Conservation (phyloP, 495 filamentous ascomycete genomes). For the Thozetella sp. region DNA sequence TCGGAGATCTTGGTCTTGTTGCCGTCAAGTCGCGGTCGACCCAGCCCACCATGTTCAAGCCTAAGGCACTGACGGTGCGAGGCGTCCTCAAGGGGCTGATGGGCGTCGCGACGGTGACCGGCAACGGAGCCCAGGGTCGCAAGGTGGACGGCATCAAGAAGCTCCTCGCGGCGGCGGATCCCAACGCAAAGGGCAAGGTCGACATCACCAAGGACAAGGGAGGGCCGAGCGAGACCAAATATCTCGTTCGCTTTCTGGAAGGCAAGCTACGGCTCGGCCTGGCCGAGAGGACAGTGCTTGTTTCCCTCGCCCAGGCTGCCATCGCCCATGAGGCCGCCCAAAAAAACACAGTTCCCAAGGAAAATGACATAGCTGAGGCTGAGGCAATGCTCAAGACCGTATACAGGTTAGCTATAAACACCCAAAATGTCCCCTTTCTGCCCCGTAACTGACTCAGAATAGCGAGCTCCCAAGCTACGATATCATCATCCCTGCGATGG, state of each 20-base stretch:
- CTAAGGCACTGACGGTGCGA: constrained; percentile 83
- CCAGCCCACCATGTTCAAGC: constrained; percentile 97
- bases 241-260: constrained; percentile 87
- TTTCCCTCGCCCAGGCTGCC: constrained; percentile 85
- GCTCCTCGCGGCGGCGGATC: constrained; percentile 83
- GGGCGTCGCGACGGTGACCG: constrained; percentile 81
- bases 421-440: not conserved
- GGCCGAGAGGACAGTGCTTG: constrained; percentile 89
- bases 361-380: constrained; percentile 76
- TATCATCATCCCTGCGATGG: constrained; percentile 87
- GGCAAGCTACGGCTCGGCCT: constrained; percentile 90
- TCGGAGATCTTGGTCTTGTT: constrained; percentile 92
- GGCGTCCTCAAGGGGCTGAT: constrained; percentile 89
- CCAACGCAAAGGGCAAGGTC: constrained; percentile 68
- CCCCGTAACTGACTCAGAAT: constrained; percentile 14
- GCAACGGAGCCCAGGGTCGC: constrained; percentile 83
- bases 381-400: constrained; percentile 87
- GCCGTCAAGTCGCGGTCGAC: constrained; percentile 93
- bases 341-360: constrained; percentile 66
- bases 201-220: constrained; percentile 94
- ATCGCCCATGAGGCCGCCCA: constrained; percentile 76
- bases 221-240: constrained; percentile 93
- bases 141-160: constrained; percentile 97
- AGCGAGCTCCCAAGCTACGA: constrained; percentile 95
- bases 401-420: constrained; percentile 64